These are phyloP conservation scores for Tuber magnatum DNA, from an alignment of 495 filamentous ascomycete species.

Conservation along the genomic window DNA sequence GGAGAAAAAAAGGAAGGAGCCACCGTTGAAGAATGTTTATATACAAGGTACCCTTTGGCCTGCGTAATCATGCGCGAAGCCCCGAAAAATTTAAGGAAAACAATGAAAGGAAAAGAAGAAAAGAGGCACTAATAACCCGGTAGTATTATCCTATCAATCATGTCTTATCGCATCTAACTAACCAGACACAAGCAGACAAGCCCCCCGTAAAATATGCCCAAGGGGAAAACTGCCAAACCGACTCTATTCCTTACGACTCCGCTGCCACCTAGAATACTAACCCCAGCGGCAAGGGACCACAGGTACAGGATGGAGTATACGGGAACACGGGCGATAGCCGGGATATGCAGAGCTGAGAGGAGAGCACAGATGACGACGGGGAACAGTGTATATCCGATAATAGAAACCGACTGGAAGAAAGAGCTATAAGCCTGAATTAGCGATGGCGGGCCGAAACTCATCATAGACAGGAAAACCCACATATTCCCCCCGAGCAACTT, in stretches of 20 bases:
- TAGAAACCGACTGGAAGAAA: constrained; percentile 93
- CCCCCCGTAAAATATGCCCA: constrained; percentile 92
- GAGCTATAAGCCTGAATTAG: constrained; percentile 52
- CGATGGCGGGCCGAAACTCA: constrained; percentile 9
- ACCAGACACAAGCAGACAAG: constrained; percentile 95
- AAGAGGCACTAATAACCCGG: neutral
- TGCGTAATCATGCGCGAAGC: neutral
- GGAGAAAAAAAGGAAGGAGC: neutral
- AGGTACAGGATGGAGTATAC: constrained; percentile 78
- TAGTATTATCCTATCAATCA: neutral
- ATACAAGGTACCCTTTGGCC: neutral
- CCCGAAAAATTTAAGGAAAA: neutral
- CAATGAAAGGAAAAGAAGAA: neutral
- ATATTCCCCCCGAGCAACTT: constrained; percentile 96
- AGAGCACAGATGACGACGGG: constrained; percentile 91
- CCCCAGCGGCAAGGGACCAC: constrained; percentile 90
- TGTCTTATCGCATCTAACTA: constrained; percentile 49
- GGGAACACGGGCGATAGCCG: constrained; percentile 71
- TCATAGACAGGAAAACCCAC: constrained; percentile 51
- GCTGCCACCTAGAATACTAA: constrained; percentile 91
- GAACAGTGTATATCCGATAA: constrained; percentile 98
- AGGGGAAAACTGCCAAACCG: constrained; percentile 85
- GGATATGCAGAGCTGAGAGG: constrained; percentile 72
- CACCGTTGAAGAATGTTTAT: neutral
- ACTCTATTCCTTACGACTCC: constrained; percentile 92